Conservation (phyloP, 164 flowering plant genomes). For the Cinnamomum micranthum region DNA sequence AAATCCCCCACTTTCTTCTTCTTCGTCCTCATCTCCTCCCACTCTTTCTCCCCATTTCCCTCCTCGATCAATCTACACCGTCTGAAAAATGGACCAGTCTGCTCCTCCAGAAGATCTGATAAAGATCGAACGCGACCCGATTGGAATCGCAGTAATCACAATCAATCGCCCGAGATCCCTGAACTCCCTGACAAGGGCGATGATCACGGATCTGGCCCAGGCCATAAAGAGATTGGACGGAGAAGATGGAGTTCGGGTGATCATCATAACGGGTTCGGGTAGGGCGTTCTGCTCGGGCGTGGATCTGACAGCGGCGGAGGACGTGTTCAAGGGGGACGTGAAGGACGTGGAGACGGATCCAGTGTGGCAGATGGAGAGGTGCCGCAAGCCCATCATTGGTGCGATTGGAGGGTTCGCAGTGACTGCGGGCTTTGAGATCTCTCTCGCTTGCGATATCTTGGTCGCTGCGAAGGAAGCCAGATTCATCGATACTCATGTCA, state of each 20-base stretch:
- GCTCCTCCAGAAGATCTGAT: constrained; percentile 41
- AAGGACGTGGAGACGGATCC: constrained; percentile 67
- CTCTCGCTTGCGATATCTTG: constrained; percentile 78
- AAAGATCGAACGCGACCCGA: constrained; percentile 38
- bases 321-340: constrained; percentile 91
- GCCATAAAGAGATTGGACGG: constrained; percentile 52
- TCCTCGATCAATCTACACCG: not conserved
- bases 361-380: constrained; percentile 79
- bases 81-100: constrained; percentile 17
- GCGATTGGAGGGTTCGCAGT: constrained; percentile 82
- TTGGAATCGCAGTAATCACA: constrained; percentile 60
- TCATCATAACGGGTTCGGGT: constrained; percentile 70
- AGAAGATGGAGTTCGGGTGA: constrained; percentile 66
- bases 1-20: not conserved
- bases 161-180: constrained; percentile 84
- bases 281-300: constrained; percentile 88
- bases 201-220: constrained; percentile 63
- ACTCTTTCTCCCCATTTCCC: not conserved
- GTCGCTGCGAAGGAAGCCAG: constrained; percentile 72
- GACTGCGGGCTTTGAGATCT: constrained; percentile 92
- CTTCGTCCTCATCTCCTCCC: not conserved
- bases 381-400: constrained; percentile 80
- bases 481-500: constrained; percentile 86
- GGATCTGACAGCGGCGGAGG: constrained; percentile 82
- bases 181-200: constrained; percentile 65